Conservation (phyloP, 805 yeast species). For the Ogataea trehalophila region DNA sequence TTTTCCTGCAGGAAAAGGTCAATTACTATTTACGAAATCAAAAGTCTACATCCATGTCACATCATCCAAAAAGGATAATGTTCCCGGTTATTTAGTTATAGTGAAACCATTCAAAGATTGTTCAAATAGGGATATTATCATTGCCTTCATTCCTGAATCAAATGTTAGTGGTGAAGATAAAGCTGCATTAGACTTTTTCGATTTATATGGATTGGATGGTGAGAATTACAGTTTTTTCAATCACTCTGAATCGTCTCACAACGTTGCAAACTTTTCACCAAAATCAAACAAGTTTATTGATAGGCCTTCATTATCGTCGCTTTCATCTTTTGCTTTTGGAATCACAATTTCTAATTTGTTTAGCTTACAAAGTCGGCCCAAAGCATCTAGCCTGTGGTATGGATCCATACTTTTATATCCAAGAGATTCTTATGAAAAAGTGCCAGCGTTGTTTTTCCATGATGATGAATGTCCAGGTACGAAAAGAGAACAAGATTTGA, state of each 20-base stretch:
- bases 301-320: slow-evolving; percentile 47
- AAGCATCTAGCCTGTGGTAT: slow-evolving; percentile 85
- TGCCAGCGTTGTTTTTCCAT: slow-evolving; percentile 89
- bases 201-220: slow-evolving; percentile 34
- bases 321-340: slow-evolving; percentile 66
- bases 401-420: slow-evolving; percentile 81
- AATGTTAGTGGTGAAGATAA: slow-evolving; percentile 27
- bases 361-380: slow-evolving; percentile 79
- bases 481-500: slow-evolving; percentile 49
- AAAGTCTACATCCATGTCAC: slow-evolving; percentile 85
- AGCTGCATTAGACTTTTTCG: slow-evolving; percentile 33
- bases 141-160: slow-evolving; percentile 69
- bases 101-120: slow-evolving; percentile 46
- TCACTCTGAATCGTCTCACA: background rate
- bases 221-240: slow-evolving; percentile 22
- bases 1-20: slow-evolving; percentile 37
- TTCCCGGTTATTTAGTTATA: slow-evolving; percentile 71
- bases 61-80: slow-evolving; percentile 63
- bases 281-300: slow-evolving; percentile 35
- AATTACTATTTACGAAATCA: slow-evolving; percentile 51
- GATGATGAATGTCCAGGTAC: slow-evolving; percentile 84
- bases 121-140: slow-evolving; percentile 49
- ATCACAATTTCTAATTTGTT: slow-evolving; percentile 55
- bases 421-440: slow-evolving; percentile 48
- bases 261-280: slow-evolving; percentile 14